Percentiles rank a stretch among this genome's conserved stretches.
phyloP scores from a whole-genome alignment of 148 eudicot genomes.

The Hydrangea macrophylla region DNA sequence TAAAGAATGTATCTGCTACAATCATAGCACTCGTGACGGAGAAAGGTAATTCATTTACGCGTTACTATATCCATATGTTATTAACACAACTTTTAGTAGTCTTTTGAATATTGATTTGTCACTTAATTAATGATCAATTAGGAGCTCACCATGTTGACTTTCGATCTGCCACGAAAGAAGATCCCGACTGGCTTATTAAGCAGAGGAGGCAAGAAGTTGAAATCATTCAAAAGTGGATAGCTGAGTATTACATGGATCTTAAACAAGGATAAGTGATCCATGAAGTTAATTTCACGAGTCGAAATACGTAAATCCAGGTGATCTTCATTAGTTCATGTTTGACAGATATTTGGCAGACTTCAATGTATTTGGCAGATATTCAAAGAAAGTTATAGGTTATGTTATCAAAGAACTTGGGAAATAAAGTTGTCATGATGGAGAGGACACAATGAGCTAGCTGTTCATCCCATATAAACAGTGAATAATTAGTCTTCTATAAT shows the following conservation, averaged over 20 bases:
- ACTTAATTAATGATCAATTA: neutral
- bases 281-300: neutral
- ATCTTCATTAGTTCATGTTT: too few species aligned
- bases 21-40: conserved; percentile 43
- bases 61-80: neutral
- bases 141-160: conserved; percentile 49
- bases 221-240: conserved; percentile 38
- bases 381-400: too few species aligned
- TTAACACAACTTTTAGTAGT: neutral
- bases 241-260: conserved; percentile 32
- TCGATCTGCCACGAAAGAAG: conserved; percentile 31
- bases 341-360: too few species aligned
- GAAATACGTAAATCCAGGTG: neutral
- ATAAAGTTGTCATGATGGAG: too few species aligned
- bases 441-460: too few species aligned
- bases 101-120: neutral
- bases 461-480: too few species aligned
- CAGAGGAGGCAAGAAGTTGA: conserved; percentile 47
- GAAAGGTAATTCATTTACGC: conserved; percentile 22
- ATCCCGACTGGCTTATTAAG: conserved; percentile 39
- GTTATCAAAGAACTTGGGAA: too few species aligned
- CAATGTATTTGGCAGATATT: too few species aligned
- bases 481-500: too few species aligned
- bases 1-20: conserved; percentile 39
- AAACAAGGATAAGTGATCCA: conserved; percentile 10